Evolutionary conservation across 345 rosid genomes (phyloP), one percentile per base, ranked within the genome.

Genomic region (Aquilaria yunnanensis): DNA sequence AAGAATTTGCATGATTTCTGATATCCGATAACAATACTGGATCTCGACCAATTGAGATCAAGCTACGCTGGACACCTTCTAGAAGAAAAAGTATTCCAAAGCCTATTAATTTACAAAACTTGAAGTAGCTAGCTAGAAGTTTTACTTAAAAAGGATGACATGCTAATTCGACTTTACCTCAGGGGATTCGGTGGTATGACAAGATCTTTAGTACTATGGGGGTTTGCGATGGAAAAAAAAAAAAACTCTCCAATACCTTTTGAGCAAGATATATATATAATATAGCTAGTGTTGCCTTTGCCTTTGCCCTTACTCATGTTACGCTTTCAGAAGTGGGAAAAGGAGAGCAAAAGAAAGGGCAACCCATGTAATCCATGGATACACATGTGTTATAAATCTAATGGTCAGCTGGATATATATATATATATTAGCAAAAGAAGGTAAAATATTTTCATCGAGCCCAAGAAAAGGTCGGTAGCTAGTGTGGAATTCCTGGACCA

Each of bases 241-340:
- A 23, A 23, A 23, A 23, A 23, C 67, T 41, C 34, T 52, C 51
- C 63, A 52, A 48, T 0, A 41, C 62, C 72, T 63, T 84, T 80
- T 82, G 78, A 77, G 86, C 78, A 80, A 23, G 23, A 23, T 23
- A 23, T 23, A 23, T 23, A 23, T 23, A 23, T 23, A 23, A 23
- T 23, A 23, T 23, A 30, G 70, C 65, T 78, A 83, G 80, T 82
- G 87, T 77, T 71, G 51, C 65, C 77, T 79, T 72, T 79, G 51
- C 72, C 67, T 51, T 48, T 67, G 72, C 60, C 71, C 68, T 61
- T 70, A 29, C 57, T 32, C 32, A 23, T 65, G 14, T 7, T 2
- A 6, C 13, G 10, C 23, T 54, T 10, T 12, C 12, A 37, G 3
- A 50, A 61, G 30, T 53, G n/a, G 16, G 14, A 34, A 48, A 33